phyloP scores from a whole-genome alignment of 1,284 basidiomycete genomes.

The Trichosporon sp. region DNA sequence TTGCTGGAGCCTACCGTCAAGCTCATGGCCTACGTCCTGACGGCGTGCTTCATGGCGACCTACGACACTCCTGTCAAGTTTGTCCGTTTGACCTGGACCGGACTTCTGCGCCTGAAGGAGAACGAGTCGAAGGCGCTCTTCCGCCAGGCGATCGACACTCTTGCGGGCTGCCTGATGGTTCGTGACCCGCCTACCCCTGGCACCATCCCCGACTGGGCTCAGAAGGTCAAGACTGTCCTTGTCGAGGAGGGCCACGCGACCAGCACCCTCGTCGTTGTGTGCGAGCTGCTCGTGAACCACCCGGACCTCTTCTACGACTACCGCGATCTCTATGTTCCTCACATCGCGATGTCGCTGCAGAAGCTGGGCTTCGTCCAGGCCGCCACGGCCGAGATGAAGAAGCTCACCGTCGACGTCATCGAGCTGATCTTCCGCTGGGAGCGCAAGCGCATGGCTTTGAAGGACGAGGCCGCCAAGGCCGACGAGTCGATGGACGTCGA shows the following conservation, averaged over 20 bases:
- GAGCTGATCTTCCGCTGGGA: constrained; percentile 89
- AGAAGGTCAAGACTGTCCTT: constrained; percentile 77
- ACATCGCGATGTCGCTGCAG: constrained; percentile 84
- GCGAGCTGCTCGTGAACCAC: constrained; percentile 88
- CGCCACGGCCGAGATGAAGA: constrained; percentile 73
- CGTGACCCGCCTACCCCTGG: constrained; percentile 55
- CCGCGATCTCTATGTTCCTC: constrained; percentile 89
- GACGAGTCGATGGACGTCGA: constrained; percentile 50
- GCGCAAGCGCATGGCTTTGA: constrained; percentile 55
- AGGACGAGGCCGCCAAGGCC: constrained; percentile 24
- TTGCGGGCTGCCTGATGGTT: constrained; percentile 76
- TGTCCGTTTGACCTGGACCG: constrained; percentile 88
- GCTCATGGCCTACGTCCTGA: constrained; percentile 87
- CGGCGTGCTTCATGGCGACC: constrained; percentile 88
- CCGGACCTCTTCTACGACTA: constrained; percentile 89
- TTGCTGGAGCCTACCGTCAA: constrained; percentile 68
- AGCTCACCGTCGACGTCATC: constrained; percentile 74
- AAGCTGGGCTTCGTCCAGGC: constrained; percentile 77
- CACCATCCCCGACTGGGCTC: constrained; percentile 78
- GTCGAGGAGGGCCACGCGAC: constrained; percentile 82
- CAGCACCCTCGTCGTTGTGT: constrained; percentile 80
- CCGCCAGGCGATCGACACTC: constrained; percentile 81
- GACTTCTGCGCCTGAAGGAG: constrained; percentile 76
- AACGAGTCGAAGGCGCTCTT: constrained; percentile 71
- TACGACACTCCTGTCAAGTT: constrained; percentile 93